Evolutionary conservation across 2,329 filamentous ascomycete species (phyloP), one percentile per base, ranked within the genome.

Genomic region (Delphinella strobiligena): DNA sequence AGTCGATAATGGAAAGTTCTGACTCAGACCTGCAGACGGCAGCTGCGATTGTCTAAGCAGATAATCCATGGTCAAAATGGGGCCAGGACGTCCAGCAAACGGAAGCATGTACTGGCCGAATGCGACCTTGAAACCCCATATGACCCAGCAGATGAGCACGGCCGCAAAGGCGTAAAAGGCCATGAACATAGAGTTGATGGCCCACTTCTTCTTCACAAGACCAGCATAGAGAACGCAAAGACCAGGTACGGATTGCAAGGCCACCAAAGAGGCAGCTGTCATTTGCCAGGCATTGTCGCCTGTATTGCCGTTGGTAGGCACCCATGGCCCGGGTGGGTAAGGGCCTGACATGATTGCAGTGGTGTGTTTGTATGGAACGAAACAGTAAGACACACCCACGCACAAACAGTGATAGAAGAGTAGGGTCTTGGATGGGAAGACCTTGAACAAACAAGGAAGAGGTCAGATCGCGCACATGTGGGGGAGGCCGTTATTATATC

Each of bases 201-300:
- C 49, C 51, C 51, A 54, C 51, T 69, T 69, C 49, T 61, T 63
- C 49, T 64, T 62, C 39, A 68, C 58, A 11, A 68, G 54, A 9
- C 68, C 67, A 29, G 66, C 67, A 46, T 71, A 70, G 45, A 71
- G 52, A 15, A 69, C 61, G 36, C 66, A 61, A 9, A 71, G 64
- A 10, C 67, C 68, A 4, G 67, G 68, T 3, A 71, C 55, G 18
- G 62, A 66, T 49, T 71, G 68, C 12, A 71, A 55, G 12, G 58
- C 67, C 42, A 71, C 68, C 11, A 71, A 54, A 4, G 61, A 64
- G 5, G 61, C 68, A 2, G 68, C 68, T 12, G 67, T 70, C 37
- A 71, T 55, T 53, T 71, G 67, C 68, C 68, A 71, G 33, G 67
- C 64, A 54, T 71, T 67, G 53, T 71, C 65, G 42, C 68, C 68